Conservation (phyloP, 1,284 basidiomycete genomes). For the Agaricales sp. region DNA sequence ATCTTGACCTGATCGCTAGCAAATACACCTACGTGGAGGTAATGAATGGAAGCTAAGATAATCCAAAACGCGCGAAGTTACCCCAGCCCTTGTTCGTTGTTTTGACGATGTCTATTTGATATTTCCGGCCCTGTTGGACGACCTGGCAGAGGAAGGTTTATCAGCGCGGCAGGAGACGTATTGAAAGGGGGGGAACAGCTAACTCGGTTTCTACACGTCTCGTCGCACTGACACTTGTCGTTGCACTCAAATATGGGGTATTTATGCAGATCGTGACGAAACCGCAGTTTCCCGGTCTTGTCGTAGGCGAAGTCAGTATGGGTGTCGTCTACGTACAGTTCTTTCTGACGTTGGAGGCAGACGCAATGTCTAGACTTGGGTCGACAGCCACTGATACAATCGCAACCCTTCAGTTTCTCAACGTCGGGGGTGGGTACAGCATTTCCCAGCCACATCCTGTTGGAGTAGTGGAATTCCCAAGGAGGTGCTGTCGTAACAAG, state of each 20-base stretch:
- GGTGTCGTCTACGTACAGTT: conserved; percentile 18
- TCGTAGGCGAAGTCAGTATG: conserved; percentile 60
- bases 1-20: conserved; percentile 51
- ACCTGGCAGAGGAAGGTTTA: too few species aligned
- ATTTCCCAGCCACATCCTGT: conserved; percentile 61
- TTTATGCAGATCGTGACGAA: conserved; percentile 22
- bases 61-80: conserved; percentile 22
- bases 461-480: conserved; percentile 74
- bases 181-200: too few species aligned
- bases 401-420: conserved; percentile 51
- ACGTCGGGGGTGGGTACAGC: conserved; percentile 59
- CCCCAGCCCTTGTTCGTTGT: conserved; percentile 79
- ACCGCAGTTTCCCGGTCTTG: conserved; percentile 39
- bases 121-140: conserved; percentile 70
- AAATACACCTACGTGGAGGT: conserved; percentile 65
- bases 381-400: conserved; percentile 64
- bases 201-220: conserved; percentile 76
- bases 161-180: conserved; percentile 5
- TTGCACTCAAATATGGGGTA: conserved; percentile 86
- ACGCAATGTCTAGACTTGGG: conserved; percentile 57
- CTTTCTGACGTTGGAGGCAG: conserved; percentile 55
- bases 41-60: conserved; percentile 2
- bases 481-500: conserved; percentile 36
- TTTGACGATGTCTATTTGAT: conserved; percentile 51
- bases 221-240: conserved; percentile 68